A percentile compares a stretch with the other conserved stretches of the same genome.
Conservation (phyloP, 1,284 basidiomycete species). For the Ganoderma lingzhi region DNA sequence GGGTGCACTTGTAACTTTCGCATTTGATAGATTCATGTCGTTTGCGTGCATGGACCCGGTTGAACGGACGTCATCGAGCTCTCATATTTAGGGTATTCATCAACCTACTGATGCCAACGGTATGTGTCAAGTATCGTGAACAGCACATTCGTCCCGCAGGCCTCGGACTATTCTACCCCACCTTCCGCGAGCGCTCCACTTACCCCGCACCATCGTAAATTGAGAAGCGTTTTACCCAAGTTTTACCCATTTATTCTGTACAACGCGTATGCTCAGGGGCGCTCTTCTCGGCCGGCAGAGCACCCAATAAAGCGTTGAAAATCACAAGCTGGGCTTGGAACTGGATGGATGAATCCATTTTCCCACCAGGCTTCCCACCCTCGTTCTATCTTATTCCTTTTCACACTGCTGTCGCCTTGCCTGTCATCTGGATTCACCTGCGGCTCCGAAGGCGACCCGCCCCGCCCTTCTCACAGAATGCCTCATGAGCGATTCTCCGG, state of each 20-base stretch:
- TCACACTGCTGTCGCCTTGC: slow-evolving; percentile 7
- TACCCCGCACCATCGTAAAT: slow-evolving; percentile 10
- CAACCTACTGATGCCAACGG: not conserved
- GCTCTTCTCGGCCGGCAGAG: not conserved
- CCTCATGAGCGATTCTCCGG: not conserved
- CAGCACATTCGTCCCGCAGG: not conserved
- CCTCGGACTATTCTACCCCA: slow-evolving; percentile 6
- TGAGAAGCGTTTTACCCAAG: not conserved
- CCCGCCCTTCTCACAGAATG: slow-evolving; percentile 14
- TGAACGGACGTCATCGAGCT: not conserved
- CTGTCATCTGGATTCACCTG: slow-evolving; percentile 21
- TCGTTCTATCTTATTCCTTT: slow-evolving; percentile 10
- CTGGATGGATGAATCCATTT: not conserved
- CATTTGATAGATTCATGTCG: not conserved
- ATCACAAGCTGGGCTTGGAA: slow-evolving; percentile 1
- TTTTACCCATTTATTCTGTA: no score
- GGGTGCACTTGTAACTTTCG: not conserved
- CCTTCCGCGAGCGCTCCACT: slow-evolving; percentile 2
- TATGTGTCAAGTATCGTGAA: not conserved
- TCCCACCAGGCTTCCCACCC: slow-evolving; percentile 12
- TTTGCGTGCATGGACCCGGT: not conserved
- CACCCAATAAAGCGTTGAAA: not conserved
- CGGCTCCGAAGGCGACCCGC: slow-evolving; percentile 32
- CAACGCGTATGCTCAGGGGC: not conserved
- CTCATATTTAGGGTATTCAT: not conserved